Conservation (phyloP, 306 rosid species). For the Cicer judaicum region DNA sequence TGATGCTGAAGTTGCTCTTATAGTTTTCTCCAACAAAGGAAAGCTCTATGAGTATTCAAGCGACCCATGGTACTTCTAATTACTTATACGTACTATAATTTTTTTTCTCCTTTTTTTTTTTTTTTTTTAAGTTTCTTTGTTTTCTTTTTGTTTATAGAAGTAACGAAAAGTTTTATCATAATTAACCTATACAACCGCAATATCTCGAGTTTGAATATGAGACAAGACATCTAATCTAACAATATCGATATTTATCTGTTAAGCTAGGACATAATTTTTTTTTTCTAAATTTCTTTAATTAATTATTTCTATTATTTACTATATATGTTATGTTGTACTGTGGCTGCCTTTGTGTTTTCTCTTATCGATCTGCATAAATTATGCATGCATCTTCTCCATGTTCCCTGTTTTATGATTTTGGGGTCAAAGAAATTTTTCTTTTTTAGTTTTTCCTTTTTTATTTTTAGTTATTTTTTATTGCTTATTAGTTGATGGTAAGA, state of each 20-base stretch:
- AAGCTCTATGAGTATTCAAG: constrained; percentile 75
- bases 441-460: not conserved
- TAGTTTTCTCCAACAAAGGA: constrained; percentile 84
- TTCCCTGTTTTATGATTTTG: not conserved
- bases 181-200: too few species aligned
- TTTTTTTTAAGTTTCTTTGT: too few species aligned
- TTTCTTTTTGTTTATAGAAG: too few species aligned
- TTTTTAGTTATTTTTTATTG: not conserved
- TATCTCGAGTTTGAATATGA: too few species aligned
- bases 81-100: not conserved
- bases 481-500: not conserved
- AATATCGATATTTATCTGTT: too few species aligned
- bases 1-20: constrained; percentile 87
- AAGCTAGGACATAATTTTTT: not conserved
- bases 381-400: not conserved
- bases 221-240: too few species aligned
- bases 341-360: not conserved
- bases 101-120: too few species aligned
- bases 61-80: constrained; percentile 62
- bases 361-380: constrained; percentile 10
- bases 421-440: not conserved
- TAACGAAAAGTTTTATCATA: too few species aligned
- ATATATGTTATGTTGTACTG: not conserved
- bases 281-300: not conserved
- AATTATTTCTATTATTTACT: not conserved